Base-by-base conservation (phyloP, 768 basidiomycete genomes). In the Tricholoma furcatifolium region DNA sequence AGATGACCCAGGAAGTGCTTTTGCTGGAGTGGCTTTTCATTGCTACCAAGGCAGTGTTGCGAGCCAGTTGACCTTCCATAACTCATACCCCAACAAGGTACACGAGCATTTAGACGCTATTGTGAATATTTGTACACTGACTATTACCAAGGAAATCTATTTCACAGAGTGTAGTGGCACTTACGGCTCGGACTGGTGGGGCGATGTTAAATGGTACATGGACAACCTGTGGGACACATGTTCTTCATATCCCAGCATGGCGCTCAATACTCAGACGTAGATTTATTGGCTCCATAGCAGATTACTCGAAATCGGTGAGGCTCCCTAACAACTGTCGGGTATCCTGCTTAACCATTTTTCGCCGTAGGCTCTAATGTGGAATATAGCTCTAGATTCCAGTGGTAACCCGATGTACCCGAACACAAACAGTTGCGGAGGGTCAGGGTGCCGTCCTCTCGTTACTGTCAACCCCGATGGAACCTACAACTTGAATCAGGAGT, bases 171-270 rank as follows among this genome's bases (percentile, higher is more conserved):
- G 89, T 61, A 67, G 80, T 1, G 87, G 88, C 6, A 81, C 76
- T 0, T 66, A 79, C 49, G 84, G 85, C 12, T 78, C 79, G 7
- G 84, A 89, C 62, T 91, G 87, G 88, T 91, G 88, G 88, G 72
- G 70, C 43, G 87, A 90, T 59, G 83, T 90, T 66, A 90, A 90
- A 61, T 64, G 63, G 63, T 62, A 64, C 42, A 64, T 64, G 52
- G 61, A 64, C 30, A 62, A 64, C 34, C 31, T 64, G 63, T 64
- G 47, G 10, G 57, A 21, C n/a, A 31, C 3, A 23, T 2, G 6
- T 8, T 15, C 24, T 4, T 11, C 17, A 7, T 10, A 9, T 30
- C 20, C 30, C 9, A 7, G 6, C 5, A 6, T 6, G 18, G 30
- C 15, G 20, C 39, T 40, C 20, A 47, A 7, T 27, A 4, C 11